Evolutionary conservation across 768 basidiomycete genomes (phyloP), one percentile per base, ranked within the genome.

Genomic region (Pleurotus djamor): DNA sequence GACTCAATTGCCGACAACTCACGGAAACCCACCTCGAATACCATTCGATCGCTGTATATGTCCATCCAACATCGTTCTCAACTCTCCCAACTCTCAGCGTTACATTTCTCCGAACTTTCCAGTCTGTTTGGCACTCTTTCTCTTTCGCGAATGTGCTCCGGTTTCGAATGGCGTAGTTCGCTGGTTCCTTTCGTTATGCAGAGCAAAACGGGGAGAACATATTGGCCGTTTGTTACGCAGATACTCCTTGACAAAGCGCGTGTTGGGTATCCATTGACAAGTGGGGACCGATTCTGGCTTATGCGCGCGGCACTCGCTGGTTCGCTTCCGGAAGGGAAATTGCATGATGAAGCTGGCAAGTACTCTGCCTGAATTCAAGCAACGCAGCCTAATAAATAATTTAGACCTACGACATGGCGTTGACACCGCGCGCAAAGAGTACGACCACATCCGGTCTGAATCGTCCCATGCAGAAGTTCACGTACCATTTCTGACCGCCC

Each of bases 241-340:
- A 63, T 88, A 9, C 76, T 74, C 7, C 68, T 65, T 37, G 79
- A 81, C 64, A 87, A 86, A 68, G 63, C 67, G 38, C 58, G 61
- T 37, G 59, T 71, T n/a, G 72, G 69, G 38, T 67, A 73, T 59
- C 13, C 59, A 7, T 64, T 81, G 44, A 67, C 65, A 32, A 48
- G n/a, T 17, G 33, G 32, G 28, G 86, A 89, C 66, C 75, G 77
- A 50, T 89, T 83, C 68, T 89, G 87, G 87, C 66, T 83, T 49
- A 82, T 89, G 81, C 79, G 72, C 36, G 80, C 79, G 10, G 65
- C 72, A 34, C 69, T 84, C 7, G 74, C 72, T 12, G 62, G 62
- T 34, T 48, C 48, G 57, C 4, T 16, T 48, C 0, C 32, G 10
- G 57, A n/a, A 7, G 16, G 12, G 1, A 21, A 6, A 28, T 28